Base-by-base conservation (phyloP, 2,329 filamentous ascomycete species). In the Sarocladiaceae sp. region DNA sequence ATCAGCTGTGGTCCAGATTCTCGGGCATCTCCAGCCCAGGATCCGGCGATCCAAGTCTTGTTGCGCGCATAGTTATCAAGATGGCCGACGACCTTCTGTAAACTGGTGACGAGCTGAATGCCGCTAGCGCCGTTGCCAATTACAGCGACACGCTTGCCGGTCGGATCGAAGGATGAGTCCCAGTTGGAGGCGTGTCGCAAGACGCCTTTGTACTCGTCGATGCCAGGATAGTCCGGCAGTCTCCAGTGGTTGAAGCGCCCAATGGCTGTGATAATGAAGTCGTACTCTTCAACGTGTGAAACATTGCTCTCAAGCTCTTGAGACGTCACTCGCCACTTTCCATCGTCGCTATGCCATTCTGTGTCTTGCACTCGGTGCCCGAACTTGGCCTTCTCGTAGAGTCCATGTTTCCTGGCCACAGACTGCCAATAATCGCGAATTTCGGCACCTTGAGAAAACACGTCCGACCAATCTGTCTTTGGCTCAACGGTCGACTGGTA, bases 371-470 rank as follows among this genome's bases (percentile, higher is more conserved):
- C 40, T 3, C 25, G 5, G 18, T 77, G 78, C 8, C 72, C 67
- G 13, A 82, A 68, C 50, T 75, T 71, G 1, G 82, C 64, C 51
- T 78, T 74, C 26, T 77, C 68, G 60, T 85, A 81, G 6, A 86
- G 76, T 53, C 80, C 73, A 61, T 86, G 77, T 59, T 87, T 85
- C 6, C 69, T 67, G 0, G 83, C 83, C 4, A 84, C 64, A 0
- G 64, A 62, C 57, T 84, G 73, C 79, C 57, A 54, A 33, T 58
- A 58, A n/a, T 50, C 20, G 50, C 52, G 53, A 28, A 58, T 57
- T 37, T 58, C 37, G 5, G 39, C 11, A 12, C 52, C 48, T 22
- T 44, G 35, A 2, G 57, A 52, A 35, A 56, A 57, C 23, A 53
- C 53, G 4, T 51, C 44, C 4, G 55, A 44, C 55, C 55, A 58